A percentile compares a stretch with the other conserved stretches of the same genome.
Conservation (phyloP, 805 yeast species). For the Danielia reshetovae region DNA sequence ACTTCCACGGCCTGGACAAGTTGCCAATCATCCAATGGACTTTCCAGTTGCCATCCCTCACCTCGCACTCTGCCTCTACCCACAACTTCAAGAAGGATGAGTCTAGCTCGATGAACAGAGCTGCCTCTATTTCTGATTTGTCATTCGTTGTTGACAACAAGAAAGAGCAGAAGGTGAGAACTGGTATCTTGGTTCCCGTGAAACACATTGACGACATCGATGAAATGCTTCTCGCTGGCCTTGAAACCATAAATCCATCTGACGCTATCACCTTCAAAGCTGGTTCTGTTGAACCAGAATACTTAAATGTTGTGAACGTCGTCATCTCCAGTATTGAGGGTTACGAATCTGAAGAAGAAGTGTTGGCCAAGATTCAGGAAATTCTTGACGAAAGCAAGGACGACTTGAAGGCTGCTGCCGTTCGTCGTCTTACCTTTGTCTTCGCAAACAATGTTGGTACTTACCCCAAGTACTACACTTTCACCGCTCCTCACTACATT, state of each 20-base stretch:
- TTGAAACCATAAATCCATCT: slow-evolving; percentile 61
- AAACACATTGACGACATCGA: slow-evolving; percentile 87
- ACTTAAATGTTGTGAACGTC: slow-evolving; percentile 80
- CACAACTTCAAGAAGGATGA: slow-evolving; percentile 47
- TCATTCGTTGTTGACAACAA: slow-evolving; percentile 72
- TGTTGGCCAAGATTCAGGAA: slow-evolving; percentile 59
- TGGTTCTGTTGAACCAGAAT: slow-evolving; percentile 33
- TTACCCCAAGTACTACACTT: slow-evolving; percentile 94
- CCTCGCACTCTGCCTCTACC: slow-evolving; percentile 72
- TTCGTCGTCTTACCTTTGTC: slow-evolving; percentile 92
- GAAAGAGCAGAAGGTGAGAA: slow-evolving; percentile 69
- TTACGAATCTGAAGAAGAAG: slow-evolving; percentile 63
- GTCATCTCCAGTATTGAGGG: slow-evolving; percentile 74
- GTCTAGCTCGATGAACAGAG: slow-evolving; percentile 57
- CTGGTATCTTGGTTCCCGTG: slow-evolving; percentile 80
- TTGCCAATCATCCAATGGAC: slow-evolving; percentile 82
- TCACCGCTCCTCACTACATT: slow-evolving; percentile 77
- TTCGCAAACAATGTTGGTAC: slow-evolving; percentile 79
- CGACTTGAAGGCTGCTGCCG: slow-evolving; percentile 63
- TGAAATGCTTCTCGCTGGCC: slow-evolving; percentile 70
- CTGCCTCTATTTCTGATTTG: slow-evolving; percentile 89
- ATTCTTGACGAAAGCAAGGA: slow-evolving; percentile 64
- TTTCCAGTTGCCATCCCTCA: slow-evolving; percentile 75
- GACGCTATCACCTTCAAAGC: slow-evolving; percentile 35
- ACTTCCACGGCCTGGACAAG: slow-evolving; percentile 39